These are phyloP conservation scores for Dichotomopilus funicola DNA, from an alignment of 2,329 filamentous ascomycete species.

Conservation along the genomic window DNA sequence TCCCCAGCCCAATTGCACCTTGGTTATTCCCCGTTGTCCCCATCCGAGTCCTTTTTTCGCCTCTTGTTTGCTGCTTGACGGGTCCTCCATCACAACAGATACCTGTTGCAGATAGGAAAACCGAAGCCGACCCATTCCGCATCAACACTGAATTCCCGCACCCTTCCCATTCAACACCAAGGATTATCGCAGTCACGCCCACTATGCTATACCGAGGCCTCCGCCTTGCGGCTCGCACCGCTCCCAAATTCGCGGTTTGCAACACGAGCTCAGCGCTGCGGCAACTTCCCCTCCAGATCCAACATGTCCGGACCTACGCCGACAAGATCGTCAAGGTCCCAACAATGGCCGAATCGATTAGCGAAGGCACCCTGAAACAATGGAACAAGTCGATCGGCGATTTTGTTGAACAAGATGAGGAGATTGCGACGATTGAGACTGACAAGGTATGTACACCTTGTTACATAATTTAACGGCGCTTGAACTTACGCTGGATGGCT, in stretches of 20 bases:
- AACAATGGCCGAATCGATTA: conserved; percentile 97
- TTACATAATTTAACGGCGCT: not conserved
- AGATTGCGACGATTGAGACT: conserved; percentile 97
- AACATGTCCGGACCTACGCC: conserved; percentile 59
- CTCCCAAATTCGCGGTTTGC: conserved; percentile 19
- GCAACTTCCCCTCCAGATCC: conserved; percentile 44
- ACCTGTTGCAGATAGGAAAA: conserved; percentile 9
- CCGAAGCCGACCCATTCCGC: conserved; percentile 7
- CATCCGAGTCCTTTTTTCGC: not conserved
- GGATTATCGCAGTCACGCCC: conserved; percentile 1
- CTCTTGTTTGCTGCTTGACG: not conserved
- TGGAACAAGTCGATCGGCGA: conserved; percentile 91
- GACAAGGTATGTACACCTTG: conserved; percentile 65
- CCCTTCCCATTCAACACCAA: not conserved
- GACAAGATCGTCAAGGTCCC: conserved; percentile 89
- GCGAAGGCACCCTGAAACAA: conserved; percentile 92
- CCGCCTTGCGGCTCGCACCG: conserved; percentile 22
- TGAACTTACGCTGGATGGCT: conserved; percentile 2
- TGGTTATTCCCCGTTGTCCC: not conserved
- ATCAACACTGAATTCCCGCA: conserved; percentile 16
- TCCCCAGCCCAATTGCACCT: not conserved
- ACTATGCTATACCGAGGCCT: conserved; percentile 23
- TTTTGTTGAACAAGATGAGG: conserved; percentile 90
- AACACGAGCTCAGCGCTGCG: conserved; percentile 21
- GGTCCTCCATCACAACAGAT: conserved; percentile 1